Conservation (phyloP, 2,329 filamentous ascomycete genomes). For the Aspergillus fumigatus region DNA sequence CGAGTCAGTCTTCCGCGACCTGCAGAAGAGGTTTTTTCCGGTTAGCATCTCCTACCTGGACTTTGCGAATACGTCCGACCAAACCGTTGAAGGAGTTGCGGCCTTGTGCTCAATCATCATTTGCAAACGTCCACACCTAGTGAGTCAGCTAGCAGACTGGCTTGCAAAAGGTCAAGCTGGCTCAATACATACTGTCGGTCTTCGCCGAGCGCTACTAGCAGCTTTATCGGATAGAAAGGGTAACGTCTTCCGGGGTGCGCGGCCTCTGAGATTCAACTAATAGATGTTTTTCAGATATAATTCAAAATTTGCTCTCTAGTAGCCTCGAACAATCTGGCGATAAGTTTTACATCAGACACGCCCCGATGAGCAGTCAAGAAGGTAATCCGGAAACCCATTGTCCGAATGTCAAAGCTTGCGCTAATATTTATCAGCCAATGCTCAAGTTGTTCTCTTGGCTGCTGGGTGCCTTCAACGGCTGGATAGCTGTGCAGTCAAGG, state of each 20-base stretch:
- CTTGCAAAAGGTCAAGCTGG: slow-evolving; percentile 60
- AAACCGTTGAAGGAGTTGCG: slow-evolving; percentile 54
- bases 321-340: slow-evolving; percentile 74
- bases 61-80: slow-evolving; percentile 7
- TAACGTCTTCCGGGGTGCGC: slow-evolving; percentile 16
- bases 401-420: not conserved
- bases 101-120: slow-evolving; percentile 52
- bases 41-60: slow-evolving; percentile 13
- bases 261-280: slow-evolving; percentile 5
- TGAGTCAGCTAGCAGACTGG: slow-evolving; percentile 59
- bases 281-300: slow-evolving; percentile 29
- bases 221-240: slow-evolving; percentile 52
- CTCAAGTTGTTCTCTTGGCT: slow-evolving; percentile 71
- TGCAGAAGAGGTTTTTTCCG: slow-evolving; percentile 38
- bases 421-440: slow-evolving; percentile 57
- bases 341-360: slow-evolving; percentile 78
- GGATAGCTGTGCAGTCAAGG: slow-evolving; percentile 61
- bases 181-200: slow-evolving; percentile 59
- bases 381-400: slow-evolving; percentile 45
- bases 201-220: slow-evolving; percentile 63
- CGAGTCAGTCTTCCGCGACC: slow-evolving; percentile 43
- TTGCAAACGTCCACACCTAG: slow-evolving; percentile 45
- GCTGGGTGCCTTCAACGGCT: slow-evolving; percentile 70
- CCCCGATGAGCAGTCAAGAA: slow-evolving; percentile 82
- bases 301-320: slow-evolving; percentile 56